A percentile compares a stretch with the other conserved stretches of the same genome.
Conservation (phyloP, 1,284 basidiomycete genomes). For the Tilletiopsis washingtonensis region DNA sequence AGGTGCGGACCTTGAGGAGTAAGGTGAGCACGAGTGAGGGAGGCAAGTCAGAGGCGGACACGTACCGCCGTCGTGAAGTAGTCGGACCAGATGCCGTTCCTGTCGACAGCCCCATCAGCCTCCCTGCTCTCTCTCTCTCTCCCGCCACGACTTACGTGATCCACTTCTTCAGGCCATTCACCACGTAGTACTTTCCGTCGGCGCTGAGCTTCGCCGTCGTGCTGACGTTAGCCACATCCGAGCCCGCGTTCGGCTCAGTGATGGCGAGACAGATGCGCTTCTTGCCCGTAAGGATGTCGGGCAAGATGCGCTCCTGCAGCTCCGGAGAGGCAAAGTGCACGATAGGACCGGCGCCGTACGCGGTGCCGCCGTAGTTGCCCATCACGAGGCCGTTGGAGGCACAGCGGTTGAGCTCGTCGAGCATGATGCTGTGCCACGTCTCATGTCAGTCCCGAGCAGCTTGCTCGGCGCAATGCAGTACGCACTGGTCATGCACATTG, state of each 20-base stretch:
- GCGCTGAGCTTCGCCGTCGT: slow-evolving; percentile 36
- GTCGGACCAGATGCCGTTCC: slow-evolving; percentile 43
- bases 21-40: too few relatives aligned
- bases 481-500: slow-evolving; percentile 37
- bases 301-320: slow-evolving; percentile 26
- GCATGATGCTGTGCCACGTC: too few relatives aligned
- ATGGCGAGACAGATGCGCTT: slow-evolving; percentile 38
- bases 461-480: too few relatives aligned
- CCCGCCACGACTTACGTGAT: too few relatives aligned
- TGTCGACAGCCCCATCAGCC: too few relatives aligned
- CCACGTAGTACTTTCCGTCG: slow-evolving; percentile 47
- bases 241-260: slow-evolving; percentile 43
- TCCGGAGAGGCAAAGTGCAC: slow-evolving; percentile 30
- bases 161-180: slow-evolving; percentile 48
- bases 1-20: too few relatives aligned
- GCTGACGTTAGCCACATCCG: slow-evolving; percentile 46
- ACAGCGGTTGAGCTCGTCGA: slow-evolving; percentile 30
- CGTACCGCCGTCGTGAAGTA: slow-evolving; percentile 45
- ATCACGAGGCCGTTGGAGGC: slow-evolving; percentile 18
- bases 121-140: too few relatives aligned
- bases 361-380: slow-evolving; percentile 19
- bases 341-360: slow-evolving; percentile 22
- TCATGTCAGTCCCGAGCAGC: too few relatives aligned
- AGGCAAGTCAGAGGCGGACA: too few relatives aligned
- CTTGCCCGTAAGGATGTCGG: slow-evolving; percentile 24